Percentiles rank a stretch among this genome's conserved stretches.
These are phyloP conservation scores for Hura crepitans DNA, from an alignment of 441 rosid species.

Conservation along the genomic window DNA sequence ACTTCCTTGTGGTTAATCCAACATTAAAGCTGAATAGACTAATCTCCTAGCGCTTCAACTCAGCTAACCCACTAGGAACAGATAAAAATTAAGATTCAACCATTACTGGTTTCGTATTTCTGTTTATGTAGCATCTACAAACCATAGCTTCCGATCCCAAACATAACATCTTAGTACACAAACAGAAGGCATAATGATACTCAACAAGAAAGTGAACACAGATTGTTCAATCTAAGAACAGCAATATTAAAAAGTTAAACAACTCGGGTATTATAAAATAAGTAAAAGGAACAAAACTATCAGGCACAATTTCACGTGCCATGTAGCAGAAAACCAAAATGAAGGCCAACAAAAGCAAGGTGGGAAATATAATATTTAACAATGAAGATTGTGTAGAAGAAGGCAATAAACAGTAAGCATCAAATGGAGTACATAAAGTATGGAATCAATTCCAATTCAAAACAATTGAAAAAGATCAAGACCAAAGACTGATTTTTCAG, in stretches of 20 bases:
- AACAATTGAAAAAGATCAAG: constrained; percentile 25
- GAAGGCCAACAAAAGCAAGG: constrained; percentile 5
- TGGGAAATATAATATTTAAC: constrained; percentile 19
- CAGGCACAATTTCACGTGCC: background rate
- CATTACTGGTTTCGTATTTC: background rate
- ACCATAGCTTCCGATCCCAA: background rate
- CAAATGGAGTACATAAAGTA: constrained; percentile 31
- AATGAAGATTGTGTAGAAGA: constrained; percentile 32
- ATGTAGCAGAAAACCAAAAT: constrained; percentile 10
- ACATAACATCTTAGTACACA: background rate
- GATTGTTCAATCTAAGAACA: background rate
- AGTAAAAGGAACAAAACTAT: background rate
- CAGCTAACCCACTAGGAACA: background rate
- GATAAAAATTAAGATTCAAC: background rate
- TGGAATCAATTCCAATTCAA: constrained; percentile 24
- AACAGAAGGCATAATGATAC: background rate
- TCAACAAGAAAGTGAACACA: background rate
- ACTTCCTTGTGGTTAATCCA: background rate
- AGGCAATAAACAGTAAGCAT: constrained; percentile 36
- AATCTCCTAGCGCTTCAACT: background rate
- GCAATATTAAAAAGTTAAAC: background rate
- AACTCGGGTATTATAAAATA: background rate
- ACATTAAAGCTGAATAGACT: background rate
- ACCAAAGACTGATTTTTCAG: constrained; percentile 16
- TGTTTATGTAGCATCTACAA: background rate